Base-by-base conservation (phyloP, 164 flowering plant species). In the Nymphaea colorata region DNA sequence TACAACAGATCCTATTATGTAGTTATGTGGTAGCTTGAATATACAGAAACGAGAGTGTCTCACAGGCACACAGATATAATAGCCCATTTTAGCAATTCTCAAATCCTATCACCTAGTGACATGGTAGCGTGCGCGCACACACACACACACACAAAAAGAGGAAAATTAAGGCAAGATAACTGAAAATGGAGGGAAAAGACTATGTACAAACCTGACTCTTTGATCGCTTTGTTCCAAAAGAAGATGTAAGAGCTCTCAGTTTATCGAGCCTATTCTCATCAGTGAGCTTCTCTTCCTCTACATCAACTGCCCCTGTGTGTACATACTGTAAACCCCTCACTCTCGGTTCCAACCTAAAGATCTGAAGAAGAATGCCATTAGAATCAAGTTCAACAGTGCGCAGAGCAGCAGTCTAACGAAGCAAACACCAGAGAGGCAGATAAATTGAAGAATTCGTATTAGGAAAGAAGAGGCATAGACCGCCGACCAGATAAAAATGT, bases 341-440 rank as follows among this genome's bases (percentile, higher is more conserved):
- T 67, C 72, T 83, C 42, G 96, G 91, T 70, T 84, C 93, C 78
- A 92, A 68, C 71, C 96, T 82, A 66, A 92, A 79, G 74, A 89
- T 81, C 98, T 91, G 77, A 64, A 74, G n/a, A 64, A 66, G 61
- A 77, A 45, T 25, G 36, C 36, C 36, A 25, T 25, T 25, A 25
- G 36, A 25, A 70, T 42, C 64, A 18, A 62, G 4, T 12, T 5
- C 42, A 5, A 62, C 0, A 62, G 14, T 8, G 59, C 10, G 16
- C 59, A 6, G 6, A 25, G 6, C 14, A n/a, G 7, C 10, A n/a
- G 6, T 7, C 25, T 62, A 17, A 43, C 14, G 42, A 62, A 62
- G 42, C 14, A 42, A 43, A 62, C 18, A 6, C 14, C 6, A 62
- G 6, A 36, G 10, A 18, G 18, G 6, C 4, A 7, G 6, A 25